These are phyloP conservation scores for Protea cynaroides DNA, from an alignment of 164 flowering plant species.

Conservation along the genomic window DNA sequence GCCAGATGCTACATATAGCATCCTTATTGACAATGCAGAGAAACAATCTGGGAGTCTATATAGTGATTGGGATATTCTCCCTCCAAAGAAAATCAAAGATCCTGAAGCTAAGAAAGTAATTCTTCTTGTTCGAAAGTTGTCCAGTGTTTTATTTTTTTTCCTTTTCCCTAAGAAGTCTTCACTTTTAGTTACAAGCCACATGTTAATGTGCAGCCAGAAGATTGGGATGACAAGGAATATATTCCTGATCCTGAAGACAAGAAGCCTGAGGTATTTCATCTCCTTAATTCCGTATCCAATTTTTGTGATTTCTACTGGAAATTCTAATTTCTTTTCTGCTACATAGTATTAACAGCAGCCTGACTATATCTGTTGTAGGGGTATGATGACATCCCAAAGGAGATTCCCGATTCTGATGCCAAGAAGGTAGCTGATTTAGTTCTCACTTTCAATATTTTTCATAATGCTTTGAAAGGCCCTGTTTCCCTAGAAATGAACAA, in stretches of 20 bases:
- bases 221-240: slow-evolving; percentile 93
- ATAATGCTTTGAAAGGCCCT: neutral
- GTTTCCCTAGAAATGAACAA: neutral
- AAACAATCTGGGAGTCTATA: slow-evolving; percentile 82
- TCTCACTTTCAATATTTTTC: neutral
- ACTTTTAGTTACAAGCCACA: neutral
- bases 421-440: neutral
- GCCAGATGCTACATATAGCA: slow-evolving; percentile 92
- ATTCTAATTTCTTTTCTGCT: neutral
- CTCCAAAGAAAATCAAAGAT: slow-evolving; percentile 85
- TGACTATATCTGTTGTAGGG: slow-evolving; percentile 17
- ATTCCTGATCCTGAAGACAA: slow-evolving; percentile 88
- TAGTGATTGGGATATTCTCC: slow-evolving; percentile 83
- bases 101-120: slow-evolving; percentile 89
- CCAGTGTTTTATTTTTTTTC: slow-evolving; percentile 2
- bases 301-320: neutral
- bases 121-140: neutral
- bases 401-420: neutral
- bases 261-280: slow-evolving; percentile 70
- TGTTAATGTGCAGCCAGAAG: slow-evolving; percentile 63
- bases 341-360: neutral
- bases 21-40: slow-evolving; percentile 82
- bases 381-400: neutral
- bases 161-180: neutral
- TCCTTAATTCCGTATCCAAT: neutral